Conservation (phyloP, 495 filamentous ascomycete species). For the Xanthoparmelia taractica region DNA sequence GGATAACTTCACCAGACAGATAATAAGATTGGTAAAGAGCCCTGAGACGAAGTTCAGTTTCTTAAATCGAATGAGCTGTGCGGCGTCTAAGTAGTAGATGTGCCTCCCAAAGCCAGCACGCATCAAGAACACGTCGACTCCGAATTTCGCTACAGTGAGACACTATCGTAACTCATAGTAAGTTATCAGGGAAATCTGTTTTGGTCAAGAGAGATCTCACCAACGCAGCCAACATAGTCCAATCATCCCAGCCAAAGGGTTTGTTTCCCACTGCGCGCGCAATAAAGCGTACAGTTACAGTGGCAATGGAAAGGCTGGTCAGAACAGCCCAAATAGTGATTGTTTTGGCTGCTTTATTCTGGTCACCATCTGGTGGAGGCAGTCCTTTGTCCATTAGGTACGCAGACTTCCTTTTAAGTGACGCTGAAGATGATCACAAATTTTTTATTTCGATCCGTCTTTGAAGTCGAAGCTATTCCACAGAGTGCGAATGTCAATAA, state of each 20-base stretch:
- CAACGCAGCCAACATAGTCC: conserved; percentile 7
- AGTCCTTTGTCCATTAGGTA: not conserved
- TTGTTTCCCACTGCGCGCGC: not conserved
- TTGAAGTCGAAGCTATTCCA: not conserved
- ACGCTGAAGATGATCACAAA: not conserved
- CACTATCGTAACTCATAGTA: not conserved
- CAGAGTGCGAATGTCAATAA: not conserved
- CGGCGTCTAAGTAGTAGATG: conserved; percentile 3
- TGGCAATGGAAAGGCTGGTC: not conserved
- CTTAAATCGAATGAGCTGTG: not conserved
- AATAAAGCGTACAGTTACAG: not conserved
- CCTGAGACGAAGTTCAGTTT: conserved; percentile 1
- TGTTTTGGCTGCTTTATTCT: conserved; percentile 1
- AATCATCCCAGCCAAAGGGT: conserved; percentile 3
- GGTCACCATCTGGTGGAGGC: conserved; percentile 4
- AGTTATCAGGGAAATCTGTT: not conserved
- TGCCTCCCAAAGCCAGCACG: conserved; percentile 6
- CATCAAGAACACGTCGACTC: not conserved
- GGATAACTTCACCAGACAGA: conserved; percentile 4
- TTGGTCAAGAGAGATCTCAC: not conserved
- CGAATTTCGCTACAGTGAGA: conserved; percentile 1
- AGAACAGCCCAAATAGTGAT: conserved; percentile 1
- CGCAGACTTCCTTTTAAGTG: not conserved
- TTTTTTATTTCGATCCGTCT: not conserved
- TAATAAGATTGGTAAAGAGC: not conserved